Evolutionary conservation across 2,329 filamentous ascomycete species (phyloP), one percentile per base, ranked within the genome.

Genomic region (Pseudogymnoascus sp.): DNA sequence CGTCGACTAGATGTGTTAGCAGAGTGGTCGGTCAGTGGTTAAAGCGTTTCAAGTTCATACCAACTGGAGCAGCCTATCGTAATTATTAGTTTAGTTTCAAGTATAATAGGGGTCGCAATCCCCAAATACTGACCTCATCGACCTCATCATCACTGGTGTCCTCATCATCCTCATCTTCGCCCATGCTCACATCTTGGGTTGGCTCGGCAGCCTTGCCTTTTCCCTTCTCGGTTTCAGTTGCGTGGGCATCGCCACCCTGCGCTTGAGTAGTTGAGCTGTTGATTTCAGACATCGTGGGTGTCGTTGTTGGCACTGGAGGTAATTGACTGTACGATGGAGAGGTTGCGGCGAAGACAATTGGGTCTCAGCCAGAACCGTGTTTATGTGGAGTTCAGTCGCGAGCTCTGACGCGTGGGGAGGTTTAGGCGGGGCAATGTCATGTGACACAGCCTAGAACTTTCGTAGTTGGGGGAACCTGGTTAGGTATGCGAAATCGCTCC

Each of bases 141-240:
- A 82, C 85, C 59, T 88, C 88, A 41, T 92, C 89, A 14, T 88
- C 85, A 58, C 84, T 85, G 61, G 79, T 83, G 68, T 78, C 79
- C 31, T 90, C 88, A 1, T 91, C 84, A 33, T 89, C 88, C 10
- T 60, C 58, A 2, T 60, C 58, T 69, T 91, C 88, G 49, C 88
- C 89, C 83, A 91, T 89, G 72, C 81, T 81, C 72, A 84, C 77
- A 69, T 89, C 85, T 68, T 85, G 78, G 43, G 75, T 76, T 62
- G 58, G 33, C 14, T 60, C 82, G 77, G 68, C 78, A 41, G 84
- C 87, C 81, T 96, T 96, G 79, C 91, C 91, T 82, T 96, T 96
- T 77, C 90, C 91, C 83, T 96, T 96, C 75, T 80, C 78, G 66
- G 31, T 2, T 79, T 74, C 66, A 82, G 74, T 66, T 74, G 62